Percentiles rank a stretch among this genome's conserved stretches.
These are phyloP conservation scores for Vitis riparia DNA, from an alignment of 164 flowering plant genomes.

Conservation along the genomic window DNA sequence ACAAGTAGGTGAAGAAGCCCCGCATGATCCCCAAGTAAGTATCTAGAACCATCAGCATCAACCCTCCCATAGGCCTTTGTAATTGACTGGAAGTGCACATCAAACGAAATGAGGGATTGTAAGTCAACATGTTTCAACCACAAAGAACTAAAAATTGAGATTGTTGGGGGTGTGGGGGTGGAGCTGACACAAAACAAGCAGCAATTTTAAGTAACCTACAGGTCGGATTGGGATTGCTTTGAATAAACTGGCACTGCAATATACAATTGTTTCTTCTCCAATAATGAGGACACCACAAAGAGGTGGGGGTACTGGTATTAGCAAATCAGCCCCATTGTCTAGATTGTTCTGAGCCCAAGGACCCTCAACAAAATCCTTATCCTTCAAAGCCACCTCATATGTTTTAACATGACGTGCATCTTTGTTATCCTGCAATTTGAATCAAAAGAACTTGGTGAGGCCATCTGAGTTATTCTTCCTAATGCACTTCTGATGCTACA, in stretches of 20 bases:
- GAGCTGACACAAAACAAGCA: slow-evolving; percentile 5
- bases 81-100: slow-evolving; percentile 60
- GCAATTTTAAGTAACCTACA: slow-evolving; percentile 38
- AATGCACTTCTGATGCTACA: not conserved
- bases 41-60: slow-evolving; percentile 97
- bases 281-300: slow-evolving; percentile 94
- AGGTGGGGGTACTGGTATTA: slow-evolving; percentile 95
- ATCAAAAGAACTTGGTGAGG: not conserved
- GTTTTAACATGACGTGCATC: slow-evolving; percentile 97
- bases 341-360: slow-evolving; percentile 98
- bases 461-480: not conserved
- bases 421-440: slow-evolving; percentile 81
- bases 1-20: slow-evolving; percentile 96
- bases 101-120: slow-evolving; percentile 9
- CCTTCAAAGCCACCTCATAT: slow-evolving; percentile 90
- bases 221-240: slow-evolving; percentile 96
- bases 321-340: slow-evolving; percentile 91
- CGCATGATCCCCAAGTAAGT: slow-evolving; percentile 89
- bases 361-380: slow-evolving; percentile 94
- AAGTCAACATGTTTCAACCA: too few species aligned
- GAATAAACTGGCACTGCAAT: slow-evolving; percentile 79
- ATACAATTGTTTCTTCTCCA: slow-evolving; percentile 97
- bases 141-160: not conserved
- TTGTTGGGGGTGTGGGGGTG: too few species aligned
- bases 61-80: slow-evolving; percentile 96